Conservation (phyloP, 1,139 yeast genomes). For the Candida frijolesensis region DNA sequence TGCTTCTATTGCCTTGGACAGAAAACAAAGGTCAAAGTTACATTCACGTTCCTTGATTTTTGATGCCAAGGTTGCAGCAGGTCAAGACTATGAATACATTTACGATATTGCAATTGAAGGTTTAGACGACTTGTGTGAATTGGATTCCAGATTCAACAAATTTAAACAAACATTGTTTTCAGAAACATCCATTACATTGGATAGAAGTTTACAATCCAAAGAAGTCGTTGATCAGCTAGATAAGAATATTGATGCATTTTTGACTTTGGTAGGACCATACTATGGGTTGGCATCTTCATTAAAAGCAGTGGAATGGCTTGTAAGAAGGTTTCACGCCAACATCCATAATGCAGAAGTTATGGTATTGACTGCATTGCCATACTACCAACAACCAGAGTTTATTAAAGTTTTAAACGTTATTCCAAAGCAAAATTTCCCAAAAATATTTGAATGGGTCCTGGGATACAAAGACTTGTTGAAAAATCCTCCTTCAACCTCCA, state of each 20-base stretch:
- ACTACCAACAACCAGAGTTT: constrained; percentile 72
- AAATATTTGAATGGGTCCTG: constrained; percentile 69
- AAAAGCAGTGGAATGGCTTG: constrained; percentile 91
- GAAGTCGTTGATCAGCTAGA: constrained; percentile 78
- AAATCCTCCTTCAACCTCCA: constrained; percentile 67
- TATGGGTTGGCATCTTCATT: constrained; percentile 75
- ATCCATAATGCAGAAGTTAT: constrained; percentile 75
- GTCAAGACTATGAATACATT: constrained; percentile 88
- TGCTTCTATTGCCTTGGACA: constrained; percentile 78
- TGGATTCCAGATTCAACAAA: constrained; percentile 74
- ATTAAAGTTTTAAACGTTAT: constrained; percentile 72
- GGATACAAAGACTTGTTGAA: constrained; percentile 68
- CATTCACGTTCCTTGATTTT: constrained; percentile 88
- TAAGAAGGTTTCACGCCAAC: constrained; percentile 88
- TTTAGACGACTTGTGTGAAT: constrained; percentile 63
- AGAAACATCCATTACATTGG: constrained; percentile 75
- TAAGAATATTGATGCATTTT: constrained; percentile 71
- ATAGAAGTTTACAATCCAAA: constrained; percentile 74
- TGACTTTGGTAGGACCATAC: constrained; percentile 73
- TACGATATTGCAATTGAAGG: constrained; percentile 77
- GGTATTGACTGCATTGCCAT: constrained; percentile 73
- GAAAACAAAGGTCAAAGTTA: constrained; percentile 81
- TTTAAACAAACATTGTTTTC: constrained; percentile 78
- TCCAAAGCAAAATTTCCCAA: constrained; percentile 65
- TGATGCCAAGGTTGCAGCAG: constrained; percentile 84